phyloP scores from a whole-genome alignment of 495 filamentous ascomycete genomes.

The Pyrenula aspistea region DNA sequence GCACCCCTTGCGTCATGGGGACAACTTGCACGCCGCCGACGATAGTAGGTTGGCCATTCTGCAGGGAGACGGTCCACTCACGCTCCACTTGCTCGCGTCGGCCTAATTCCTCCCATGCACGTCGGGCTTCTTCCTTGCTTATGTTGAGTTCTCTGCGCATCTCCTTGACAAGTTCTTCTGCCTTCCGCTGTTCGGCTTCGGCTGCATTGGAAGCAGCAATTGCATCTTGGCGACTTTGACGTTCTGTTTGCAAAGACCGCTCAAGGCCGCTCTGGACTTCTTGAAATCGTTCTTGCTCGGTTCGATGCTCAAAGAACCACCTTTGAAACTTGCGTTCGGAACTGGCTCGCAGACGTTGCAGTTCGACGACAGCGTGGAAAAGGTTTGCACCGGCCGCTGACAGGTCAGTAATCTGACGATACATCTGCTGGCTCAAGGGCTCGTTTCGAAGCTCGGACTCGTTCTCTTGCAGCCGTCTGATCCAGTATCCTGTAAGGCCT shows the following conservation, averaged over 20 bases:
- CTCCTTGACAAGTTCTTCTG: conserved; percentile 67
- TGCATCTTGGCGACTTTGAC: conserved; percentile 53
- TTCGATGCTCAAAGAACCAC: conserved; percentile 93
- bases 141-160: conserved; percentile 86
- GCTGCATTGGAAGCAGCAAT: conserved; percentile 48
- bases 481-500: conserved; percentile 93
- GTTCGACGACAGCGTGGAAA: conserved; percentile 93
- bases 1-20: conserved; percentile 72
- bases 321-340: conserved; percentile 96
- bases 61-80: conserved; percentile 74
- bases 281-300: conserved; percentile 72
- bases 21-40: conserved; percentile 96
- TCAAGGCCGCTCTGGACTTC: conserved; percentile 79
- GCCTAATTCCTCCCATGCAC: conserved; percentile 95
- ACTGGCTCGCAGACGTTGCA: conserved; percentile 89
- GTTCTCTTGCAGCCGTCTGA: conserved; percentile 80
- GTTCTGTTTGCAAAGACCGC: conserved; percentile 57
- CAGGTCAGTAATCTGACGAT: conserved; percentile 87
- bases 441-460: conserved; percentile 70
- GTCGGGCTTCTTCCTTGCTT: conserved; percentile 87
- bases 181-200: conserved; percentile 52
- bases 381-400: conserved; percentile 94
- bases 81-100: conserved; percentile 89
- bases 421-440: conserved; percentile 75
- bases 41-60: conserved; percentile 76